Base-by-base conservation (phyloP, 768 basidiomycete genomes). In the Sporobolomyces pararoseus region DNA sequence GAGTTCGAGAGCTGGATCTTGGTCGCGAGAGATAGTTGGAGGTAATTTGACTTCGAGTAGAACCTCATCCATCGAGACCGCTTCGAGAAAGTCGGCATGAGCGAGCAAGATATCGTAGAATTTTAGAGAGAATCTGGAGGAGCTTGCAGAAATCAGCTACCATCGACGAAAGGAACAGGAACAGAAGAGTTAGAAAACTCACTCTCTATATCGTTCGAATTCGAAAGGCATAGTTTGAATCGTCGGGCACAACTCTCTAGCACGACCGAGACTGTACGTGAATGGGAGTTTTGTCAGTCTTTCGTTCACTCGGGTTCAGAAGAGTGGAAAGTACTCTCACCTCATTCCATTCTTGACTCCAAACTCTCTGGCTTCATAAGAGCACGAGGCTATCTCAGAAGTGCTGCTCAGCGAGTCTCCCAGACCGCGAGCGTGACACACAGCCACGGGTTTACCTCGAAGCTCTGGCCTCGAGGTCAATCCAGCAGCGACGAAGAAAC, bases 261-360 rank as follows among this genome's bases (percentile, higher is more conserved):
- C 90, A 78, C 89, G 90, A 66, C 89, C 88, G 31, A 93, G 81
- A 77, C 91, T 91, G 76, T 34, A 16, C 21, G 27, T 31, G n/a
- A 25, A 55, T 67, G 52, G 23, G 31, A 17, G 13, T 51, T n/a
- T 39, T 19, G 2, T 7, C 49, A 42, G 53, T 2, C 21, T 55
- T 5, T 9, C 19, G 19, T 12, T 10, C 19, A 34, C n/a, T n/a
- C n/a, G n/a, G n/a, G n/a, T n/a, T n/a, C n/a, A 6, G 44, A 34
- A 27, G 32, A 34, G 35, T 17, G 1, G 13, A 34, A 16, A 25
- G 27, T 7, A n/a, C 0, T 58, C 84, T 55, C 67, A 89, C 93
- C 89, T 93, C 93, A 97, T 98, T 3, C 95, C 95, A 70, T 93
- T 92, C 81, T 85, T 87, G 58, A 99, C 85, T 0, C 95, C 95